Conservation (phyloP, 768 basidiomycete genomes). For the Arthromyces matolae region DNA sequence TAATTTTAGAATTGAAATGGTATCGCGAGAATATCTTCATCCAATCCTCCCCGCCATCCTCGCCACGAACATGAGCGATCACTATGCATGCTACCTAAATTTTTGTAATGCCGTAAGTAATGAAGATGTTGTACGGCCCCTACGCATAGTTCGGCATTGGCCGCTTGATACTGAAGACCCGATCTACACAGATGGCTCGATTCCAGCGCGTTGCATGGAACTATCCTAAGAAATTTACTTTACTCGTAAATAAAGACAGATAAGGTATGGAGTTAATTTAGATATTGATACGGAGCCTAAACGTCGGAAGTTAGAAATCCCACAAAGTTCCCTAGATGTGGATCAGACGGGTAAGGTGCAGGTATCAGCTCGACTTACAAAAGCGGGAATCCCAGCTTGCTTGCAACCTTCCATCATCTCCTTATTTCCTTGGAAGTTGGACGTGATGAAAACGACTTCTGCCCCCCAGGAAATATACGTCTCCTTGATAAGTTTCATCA, state of each 20-base stretch:
- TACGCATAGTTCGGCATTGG: too few species aligned
- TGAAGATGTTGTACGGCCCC: too few species aligned
- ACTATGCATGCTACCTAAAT: too few species aligned
- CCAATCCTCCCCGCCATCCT: slow-evolving; percentile 18
- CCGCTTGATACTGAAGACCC: not conserved
- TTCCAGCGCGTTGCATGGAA: too few species aligned
- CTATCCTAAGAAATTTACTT: too few species aligned
- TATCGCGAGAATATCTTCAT: slow-evolving; percentile 76
- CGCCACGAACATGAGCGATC: not conserved
- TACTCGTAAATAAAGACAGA: too few species aligned
- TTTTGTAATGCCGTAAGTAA: too few species aligned
- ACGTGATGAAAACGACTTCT: slow-evolving; percentile 82
- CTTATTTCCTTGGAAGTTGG: slow-evolving; percentile 70
- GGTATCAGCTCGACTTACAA: slow-evolving; percentile 36
- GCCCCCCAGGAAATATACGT: slow-evolving; percentile 75
- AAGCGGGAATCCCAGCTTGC: slow-evolving; percentile 62
- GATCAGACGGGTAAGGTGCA: not conserved
- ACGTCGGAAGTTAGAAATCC: slow-evolving; percentile 51
- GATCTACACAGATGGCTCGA: too few species aligned
- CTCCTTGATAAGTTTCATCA: slow-evolving; percentile 74
- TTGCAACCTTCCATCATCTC: slow-evolving; percentile 85
- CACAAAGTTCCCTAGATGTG: slow-evolving; percentile 57
- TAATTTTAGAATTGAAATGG: slow-evolving; percentile 74
- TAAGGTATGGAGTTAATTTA: too few species aligned
- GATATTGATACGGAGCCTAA: not conserved